A percentile compares a stretch with the other conserved stretches of the same genome.
Conservation (phyloP, 257 asterid genomes). For the Capsicum baccatum region DNA sequence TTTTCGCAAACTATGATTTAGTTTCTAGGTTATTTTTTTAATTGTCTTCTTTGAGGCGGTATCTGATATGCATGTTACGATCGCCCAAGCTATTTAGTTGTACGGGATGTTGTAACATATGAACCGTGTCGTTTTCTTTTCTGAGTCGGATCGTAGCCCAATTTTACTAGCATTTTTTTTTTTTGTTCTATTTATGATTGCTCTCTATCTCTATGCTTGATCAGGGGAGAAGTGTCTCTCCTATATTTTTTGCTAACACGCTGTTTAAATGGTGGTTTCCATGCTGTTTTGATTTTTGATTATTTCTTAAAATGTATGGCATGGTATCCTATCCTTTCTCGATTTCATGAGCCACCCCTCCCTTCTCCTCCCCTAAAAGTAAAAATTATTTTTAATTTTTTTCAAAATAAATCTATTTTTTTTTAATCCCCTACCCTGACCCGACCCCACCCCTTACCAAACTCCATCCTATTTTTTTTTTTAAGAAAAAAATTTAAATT, state of each 20-base stretch:
- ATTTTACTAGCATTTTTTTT: neutral
- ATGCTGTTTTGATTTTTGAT: too few species aligned
- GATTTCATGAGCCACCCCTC: too few species aligned
- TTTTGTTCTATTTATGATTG: neutral
- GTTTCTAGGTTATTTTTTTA: slow-evolving; percentile 14
- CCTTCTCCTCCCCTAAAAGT: too few species aligned
- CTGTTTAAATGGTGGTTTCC: too few species aligned
- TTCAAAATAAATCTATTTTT: too few species aligned
- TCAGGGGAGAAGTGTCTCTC: slow-evolving; percentile 4
- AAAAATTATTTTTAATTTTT: too few species aligned
- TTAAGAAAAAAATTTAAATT: too few species aligned
- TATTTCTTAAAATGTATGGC: too few species aligned
- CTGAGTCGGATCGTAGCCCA: neutral
- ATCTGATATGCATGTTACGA: neutral
- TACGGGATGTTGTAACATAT: neutral
- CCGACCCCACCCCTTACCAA: too few species aligned
- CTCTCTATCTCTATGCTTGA: neutral
- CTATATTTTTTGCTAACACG: neutral
- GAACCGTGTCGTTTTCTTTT: neutral
- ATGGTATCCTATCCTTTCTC: too few species aligned
- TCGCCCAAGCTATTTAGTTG: slow-evolving; percentile 26
- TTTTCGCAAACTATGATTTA: slow-evolving; percentile 1
- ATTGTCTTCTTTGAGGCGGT: slow-evolving; percentile 19
- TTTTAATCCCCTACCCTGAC: too few species aligned
- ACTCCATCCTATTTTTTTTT: too few species aligned